Percentiles rank a stretch among this genome's conserved stretches.
These are phyloP conservation scores for Phytophthora colocasiae DNA, from an alignment of 352 stramenopile species.

Conservation along the genomic window DNA sequence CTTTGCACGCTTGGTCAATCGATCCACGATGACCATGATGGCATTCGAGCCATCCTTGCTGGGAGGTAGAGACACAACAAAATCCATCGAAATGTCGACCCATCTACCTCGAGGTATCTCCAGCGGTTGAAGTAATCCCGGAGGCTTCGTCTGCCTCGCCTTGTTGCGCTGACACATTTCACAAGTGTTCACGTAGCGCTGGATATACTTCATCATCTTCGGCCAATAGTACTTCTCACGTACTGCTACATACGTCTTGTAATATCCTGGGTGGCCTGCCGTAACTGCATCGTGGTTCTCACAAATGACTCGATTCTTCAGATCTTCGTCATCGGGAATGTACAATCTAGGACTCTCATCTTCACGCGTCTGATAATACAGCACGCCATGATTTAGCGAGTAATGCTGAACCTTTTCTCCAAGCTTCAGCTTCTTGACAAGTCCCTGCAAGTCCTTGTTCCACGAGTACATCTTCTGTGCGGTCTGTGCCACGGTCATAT, in stretches of 20 bases:
- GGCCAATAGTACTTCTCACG: constrained; percentile 15
- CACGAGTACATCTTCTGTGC: no score
- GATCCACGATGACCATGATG: constrained; percentile 16
- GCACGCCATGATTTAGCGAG: background rate
- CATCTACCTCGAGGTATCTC: background rate
- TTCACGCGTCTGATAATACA: background rate
- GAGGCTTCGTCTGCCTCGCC: background rate
- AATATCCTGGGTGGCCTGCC: constrained; percentile 7
- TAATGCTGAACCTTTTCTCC: background rate
- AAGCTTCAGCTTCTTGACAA: background rate
- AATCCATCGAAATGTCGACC: constrained; percentile 2
- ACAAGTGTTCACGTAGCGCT: constrained; percentile 26
- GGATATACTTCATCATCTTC: constrained; percentile 21
- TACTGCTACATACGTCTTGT: constrained; percentile 13
- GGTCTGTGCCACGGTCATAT: no score
- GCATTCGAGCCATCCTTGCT: constrained; percentile 1
- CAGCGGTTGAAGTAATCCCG: background rate
- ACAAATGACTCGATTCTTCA: constrained; percentile 25
- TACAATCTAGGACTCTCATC: background rate
- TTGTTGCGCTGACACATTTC: constrained; percentile 23
- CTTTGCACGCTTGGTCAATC: background rate
- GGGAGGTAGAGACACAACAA: background rate
- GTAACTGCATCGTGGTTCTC: constrained; percentile 13
- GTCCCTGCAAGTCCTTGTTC: background rate
- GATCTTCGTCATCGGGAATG: constrained; percentile 18